These are phyloP conservation scores for Pyronema domesticum DNA, from an alignment of 495 filamentous ascomycete species.

Conservation along the genomic window DNA sequence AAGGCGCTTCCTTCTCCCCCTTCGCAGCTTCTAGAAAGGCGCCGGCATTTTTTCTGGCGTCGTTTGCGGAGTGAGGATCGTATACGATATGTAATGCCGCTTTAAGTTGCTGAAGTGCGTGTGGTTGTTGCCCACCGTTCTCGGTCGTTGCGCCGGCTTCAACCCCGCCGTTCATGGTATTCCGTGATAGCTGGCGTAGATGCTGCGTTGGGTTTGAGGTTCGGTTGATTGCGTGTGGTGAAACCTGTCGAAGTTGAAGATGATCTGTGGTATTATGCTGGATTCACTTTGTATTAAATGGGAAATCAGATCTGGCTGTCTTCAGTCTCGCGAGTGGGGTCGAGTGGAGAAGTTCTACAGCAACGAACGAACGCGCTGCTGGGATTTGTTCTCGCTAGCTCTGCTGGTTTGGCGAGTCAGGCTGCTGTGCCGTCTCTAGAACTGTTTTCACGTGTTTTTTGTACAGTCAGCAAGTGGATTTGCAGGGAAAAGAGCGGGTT, in stretches of 20 bases:
- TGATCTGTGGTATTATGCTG: no score
- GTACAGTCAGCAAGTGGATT: no score
- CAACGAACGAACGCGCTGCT: neutral
- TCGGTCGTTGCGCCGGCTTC: neutral
- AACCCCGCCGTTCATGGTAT: conserved; percentile 1
- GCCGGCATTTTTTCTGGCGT: conserved; percentile 66
- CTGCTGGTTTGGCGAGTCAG: no score
- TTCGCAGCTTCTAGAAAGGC: conserved; percentile 71
- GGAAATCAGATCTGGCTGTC: no score
- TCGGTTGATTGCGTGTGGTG: no score
- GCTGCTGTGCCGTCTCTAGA: no score
- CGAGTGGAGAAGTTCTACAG: neutral
- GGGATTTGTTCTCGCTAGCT: neutral
- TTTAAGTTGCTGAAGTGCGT: conserved; percentile 42
- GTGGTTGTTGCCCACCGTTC: conserved; percentile 14
- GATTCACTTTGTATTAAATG: no score
- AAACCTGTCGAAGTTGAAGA: no score
- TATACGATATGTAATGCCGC: conserved; percentile 74
- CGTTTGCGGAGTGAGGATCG: conserved; percentile 62
- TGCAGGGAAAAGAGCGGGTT: no score
- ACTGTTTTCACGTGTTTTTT: no score
- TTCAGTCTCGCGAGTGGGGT: neutral
- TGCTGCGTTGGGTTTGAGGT: neutral
- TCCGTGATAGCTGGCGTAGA: neutral
- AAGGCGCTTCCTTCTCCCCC: conserved; percentile 53